A percentile compares a stretch with the other conserved stretches of the same genome.
Conservation (phyloP, 2,329 filamentous ascomycete genomes). For the Stachybotrys elegans region DNA sequence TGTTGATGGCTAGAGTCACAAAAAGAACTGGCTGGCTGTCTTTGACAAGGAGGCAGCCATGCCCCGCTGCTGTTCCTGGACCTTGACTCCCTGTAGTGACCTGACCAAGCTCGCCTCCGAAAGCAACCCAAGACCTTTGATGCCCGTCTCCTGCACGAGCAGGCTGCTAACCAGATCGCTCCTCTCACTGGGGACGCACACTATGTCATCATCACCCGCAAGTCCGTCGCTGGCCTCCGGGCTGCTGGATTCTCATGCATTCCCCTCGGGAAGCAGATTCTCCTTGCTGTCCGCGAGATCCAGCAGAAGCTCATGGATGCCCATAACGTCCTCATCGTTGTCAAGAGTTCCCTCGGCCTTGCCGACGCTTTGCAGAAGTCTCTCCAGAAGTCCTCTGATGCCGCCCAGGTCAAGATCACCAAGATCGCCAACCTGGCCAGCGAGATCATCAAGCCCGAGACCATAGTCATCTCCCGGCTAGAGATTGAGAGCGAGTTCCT, state of each 20-base stretch:
- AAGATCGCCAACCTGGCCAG: neutral
- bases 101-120: neutral
- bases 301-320: neutral
- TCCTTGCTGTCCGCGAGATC: neutral
- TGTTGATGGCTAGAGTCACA: neutral
- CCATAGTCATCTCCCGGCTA: neutral
- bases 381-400: neutral
- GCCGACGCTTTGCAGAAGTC: neutral
- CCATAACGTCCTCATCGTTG: neutral
- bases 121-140: neutral
- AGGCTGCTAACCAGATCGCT: neutral
- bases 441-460: neutral
- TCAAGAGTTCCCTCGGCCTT: neutral
- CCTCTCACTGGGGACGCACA: neutral
- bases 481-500: slow-evolving; percentile 7
- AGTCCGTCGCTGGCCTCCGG: neutral
- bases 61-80: neutral
- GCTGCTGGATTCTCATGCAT: neutral
- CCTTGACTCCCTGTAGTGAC: neutral
- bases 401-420: neutral
- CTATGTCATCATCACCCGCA: neutral
- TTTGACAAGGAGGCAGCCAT: neutral
- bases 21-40: neutral
- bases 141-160: neutral
- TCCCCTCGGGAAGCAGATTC: neutral